Evolutionary conservation across 495 filamentous ascomycete species (phyloP), one percentile per base, ranked within the genome.

Genomic region (Halenospora varia): DNA sequence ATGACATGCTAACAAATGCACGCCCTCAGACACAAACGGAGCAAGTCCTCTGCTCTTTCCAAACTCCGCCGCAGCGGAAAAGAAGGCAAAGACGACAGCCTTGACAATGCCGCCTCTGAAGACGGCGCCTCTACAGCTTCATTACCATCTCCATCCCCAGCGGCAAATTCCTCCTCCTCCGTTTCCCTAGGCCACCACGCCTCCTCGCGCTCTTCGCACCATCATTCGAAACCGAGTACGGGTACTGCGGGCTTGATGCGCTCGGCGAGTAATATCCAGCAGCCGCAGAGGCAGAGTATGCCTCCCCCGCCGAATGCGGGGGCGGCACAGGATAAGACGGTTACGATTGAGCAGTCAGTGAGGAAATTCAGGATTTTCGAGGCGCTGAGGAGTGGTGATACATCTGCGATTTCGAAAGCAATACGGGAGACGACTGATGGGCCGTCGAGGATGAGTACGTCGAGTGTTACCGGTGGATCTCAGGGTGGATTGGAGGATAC

Each of bases 331-430:
- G 64, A 65, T 20, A 67, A 66, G 49, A 51, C 56, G 2, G 67
- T 77, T 63, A 87, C 90, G 0, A 90, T 98, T 40, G 93, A 98
- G 64, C 90, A 96, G 68, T 97, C 94, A 0, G 92, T 98, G 35
- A 82, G 85, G 60, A 91, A 92, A 59, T 98, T 97, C 73, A 85
- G 92, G 58, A 82, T 97, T 23, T 96, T 97, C 66, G 94, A 97
- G 71, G 85, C 91, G 17, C 75, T 98, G 52, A 81, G 95, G 58
- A 93, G 82, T 66, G 94, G 94, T 13, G 92, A 98, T 62, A 94
- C 89, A 1, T 88, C 83, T 19, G 89, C 90, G 2, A 97, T 98
- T 65, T 88, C 88, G 23, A 91, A 88, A 66, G 92, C 89, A 9
- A 88, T 96, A 59, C 86, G 87, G 55, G 90, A 96, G 63, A 71